Conservation (phyloP, 805 yeast species). For the Cyberlindnera petersonii region DNA sequence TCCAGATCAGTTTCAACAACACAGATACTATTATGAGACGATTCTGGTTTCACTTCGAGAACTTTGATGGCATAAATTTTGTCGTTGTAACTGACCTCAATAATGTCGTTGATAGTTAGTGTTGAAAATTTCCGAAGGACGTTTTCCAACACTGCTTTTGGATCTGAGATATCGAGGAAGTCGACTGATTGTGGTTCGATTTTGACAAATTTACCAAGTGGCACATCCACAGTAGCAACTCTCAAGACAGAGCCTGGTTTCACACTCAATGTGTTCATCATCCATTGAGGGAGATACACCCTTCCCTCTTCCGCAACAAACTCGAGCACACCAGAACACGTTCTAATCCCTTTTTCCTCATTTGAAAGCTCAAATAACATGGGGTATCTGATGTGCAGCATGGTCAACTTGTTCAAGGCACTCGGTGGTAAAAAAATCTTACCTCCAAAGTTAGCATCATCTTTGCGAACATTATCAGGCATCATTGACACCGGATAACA, state of each 20-base stretch:
- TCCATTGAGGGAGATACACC: conserved; percentile 93
- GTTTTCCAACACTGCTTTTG: conserved; percentile 93
- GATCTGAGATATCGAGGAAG: conserved; percentile 89
- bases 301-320: conserved; percentile 97
- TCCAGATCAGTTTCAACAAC: conserved; percentile 95
- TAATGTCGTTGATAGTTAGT: conserved; percentile 75
- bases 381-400: conserved; percentile 91
- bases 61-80: conserved; percentile 75
- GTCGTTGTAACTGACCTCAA: conserved; percentile 81
- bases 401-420: conserved; percentile 81
- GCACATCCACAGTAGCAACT: conserved; percentile 72
- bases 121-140: conserved; percentile 88
- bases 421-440: conserved; percentile 93
- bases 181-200: conserved; percentile 94
- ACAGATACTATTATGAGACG: conserved; percentile 65
- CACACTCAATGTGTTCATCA: conserved; percentile 72
- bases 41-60: conserved; percentile 81
- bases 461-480: conserved; percentile 63
- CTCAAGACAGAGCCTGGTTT: conserved; percentile 80
- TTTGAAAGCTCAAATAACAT: conserved; percentile 84
- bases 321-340: conserved; percentile 94
- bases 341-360: conserved; percentile 53
- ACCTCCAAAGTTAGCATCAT: conserved; percentile 88
- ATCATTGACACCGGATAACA: conserved; percentile 90
- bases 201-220: conserved; percentile 84